A percentile compares a stretch with the other conserved stretches of the same genome.
phyloP scores from a whole-genome alignment of 805 yeast genomes.

The Sugiyamaella floridensis region DNA sequence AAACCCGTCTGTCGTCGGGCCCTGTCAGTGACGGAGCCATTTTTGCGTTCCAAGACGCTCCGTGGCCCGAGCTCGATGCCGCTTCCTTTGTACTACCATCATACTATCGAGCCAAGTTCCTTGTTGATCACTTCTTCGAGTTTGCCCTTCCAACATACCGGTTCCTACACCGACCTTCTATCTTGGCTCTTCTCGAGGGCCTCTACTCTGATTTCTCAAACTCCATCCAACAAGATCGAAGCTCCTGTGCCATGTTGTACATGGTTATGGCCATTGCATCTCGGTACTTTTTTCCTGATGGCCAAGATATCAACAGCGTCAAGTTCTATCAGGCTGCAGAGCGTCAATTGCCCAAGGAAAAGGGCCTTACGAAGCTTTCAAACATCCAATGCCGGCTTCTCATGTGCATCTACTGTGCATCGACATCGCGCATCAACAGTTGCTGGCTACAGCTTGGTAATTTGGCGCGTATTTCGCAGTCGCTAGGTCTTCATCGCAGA shows the following conservation, averaged over 20 bases:
- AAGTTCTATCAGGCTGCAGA: constrained; percentile 7
- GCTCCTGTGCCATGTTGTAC: constrained; percentile 7
- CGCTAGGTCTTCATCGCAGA: constrained; percentile 2
- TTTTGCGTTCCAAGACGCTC: constrained; percentile 6
- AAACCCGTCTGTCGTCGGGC: too few species aligned
- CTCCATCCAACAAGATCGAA: constrained; percentile 2
- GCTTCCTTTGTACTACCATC: constrained; percentile 3
- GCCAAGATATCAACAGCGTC: constrained; percentile 1
- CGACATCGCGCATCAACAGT: constrained; percentile 4
- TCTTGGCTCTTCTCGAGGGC: constrained; percentile 2
- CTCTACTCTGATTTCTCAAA: constrained; percentile 2
- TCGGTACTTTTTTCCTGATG: neutral
- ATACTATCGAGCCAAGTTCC: constrained; percentile 3
- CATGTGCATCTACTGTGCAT: constrained; percentile 3
- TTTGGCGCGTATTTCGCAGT: constrained; percentile 3
- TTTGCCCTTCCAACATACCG: constrained; percentile 3
- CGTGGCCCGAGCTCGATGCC: constrained; percentile 5
- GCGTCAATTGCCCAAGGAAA: constrained; percentile 2
- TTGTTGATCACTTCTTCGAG: constrained; percentile 4
- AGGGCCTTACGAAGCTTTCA: neutral
- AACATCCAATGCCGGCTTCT: constrained; percentile 6
- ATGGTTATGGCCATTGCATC: constrained; percentile 5
- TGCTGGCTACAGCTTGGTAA: constrained; percentile 7
- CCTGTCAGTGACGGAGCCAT: constrained; percentile 1
- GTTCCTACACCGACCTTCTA: constrained; percentile 6